Base-by-base conservation (phyloP, 2,329 filamentous ascomycete genomes). In the Aspergillus japonicus region DNA sequence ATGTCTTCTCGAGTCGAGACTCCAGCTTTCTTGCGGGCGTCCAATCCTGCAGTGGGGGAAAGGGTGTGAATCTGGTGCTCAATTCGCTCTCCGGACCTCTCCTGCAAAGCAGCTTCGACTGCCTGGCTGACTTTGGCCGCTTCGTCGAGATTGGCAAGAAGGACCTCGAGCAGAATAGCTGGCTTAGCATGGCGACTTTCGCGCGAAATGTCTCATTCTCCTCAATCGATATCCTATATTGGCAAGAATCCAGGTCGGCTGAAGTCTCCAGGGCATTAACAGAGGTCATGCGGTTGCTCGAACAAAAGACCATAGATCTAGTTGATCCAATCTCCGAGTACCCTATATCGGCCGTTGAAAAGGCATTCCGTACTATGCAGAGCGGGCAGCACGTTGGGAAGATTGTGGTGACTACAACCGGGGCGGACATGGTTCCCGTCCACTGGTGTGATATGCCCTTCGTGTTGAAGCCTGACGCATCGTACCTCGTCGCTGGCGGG, bases 341-440 rank as follows among this genome's bases (percentile, higher is more conserved):
- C 53, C 23, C 26, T 35, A 33, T 57, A 39, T 44, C 21, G 10
- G 44, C 58, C 8, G 54, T 64, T 19, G 35, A 48, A 11, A 54
- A 59, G 14, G 75, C 75, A 0, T 60, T 79, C 1, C 31, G 50
- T 23, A 69, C 64, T 57, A 71, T 79, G 47, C 71, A 71, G 7
- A 50, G 65, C 7, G 75, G 75, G 0, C 65, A 65, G 2, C 75
- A 78, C 54, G 70, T 76, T 1, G 77, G 78, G 14, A 79, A 79
- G 62, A 62, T 78, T 5, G 73, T 78, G 33, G 33, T 35, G 33
- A 14, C 33, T 11, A 14, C 14, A 14, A 35, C 33, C 14, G 33
- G 33, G 14, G 14, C 10, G 33, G 33, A 35, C 14, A 35, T 35
- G 33, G 33, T 35, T 14, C 10, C 11, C 11, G 33, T 35, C 11